Evolutionary conservation across 306 rosid species (phyloP), one percentile per base, ranked within the genome.

Genomic region (Gillenia trifoliata): DNA sequence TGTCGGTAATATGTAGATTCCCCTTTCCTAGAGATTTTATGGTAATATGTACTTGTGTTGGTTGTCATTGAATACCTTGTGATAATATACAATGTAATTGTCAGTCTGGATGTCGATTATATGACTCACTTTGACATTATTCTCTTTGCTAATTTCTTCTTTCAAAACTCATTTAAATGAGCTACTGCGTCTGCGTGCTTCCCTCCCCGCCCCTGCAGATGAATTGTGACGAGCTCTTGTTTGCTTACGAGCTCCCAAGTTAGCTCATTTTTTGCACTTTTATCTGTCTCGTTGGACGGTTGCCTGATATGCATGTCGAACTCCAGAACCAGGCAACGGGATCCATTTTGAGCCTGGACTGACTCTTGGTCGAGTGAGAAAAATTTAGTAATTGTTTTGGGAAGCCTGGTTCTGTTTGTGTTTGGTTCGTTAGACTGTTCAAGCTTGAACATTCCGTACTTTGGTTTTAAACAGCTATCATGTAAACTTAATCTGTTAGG

Each of bases 41-140:
- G 50, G 47, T 33, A 54, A 20, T 25, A 47, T 70, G 70, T 79
- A 75, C 66, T 68, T 81, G 47, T 52, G 6, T 43, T 64, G 28
- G 40, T 59, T 34, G 19, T 22, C 23, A 59, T 54, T 34, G 55
- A 23, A 65, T 77, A 33, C 23, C 49, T 52, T 40, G 11, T 36
- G 52, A 30, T 66, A 31, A 54, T 71, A 61, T 78, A 34, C 64
- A 22, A 68, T 19, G 33, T 11, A 64, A 34, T 20, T n/a, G 45
- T 33, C 25, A 20, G 3, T 45, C 26, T 8, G 68, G 23, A 33
- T 11, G 68, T 15, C 19, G 5, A 19, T 17, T 15, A 3, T 38
- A 13, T 3, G 36, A 25, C 8, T 70, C 3, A 4, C 67, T 15
- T 56, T 28, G 68, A 28, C 6, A 22, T 40, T 59, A 38, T 11